Conservation (phyloP, 768 basidiomycete genomes). For the Boletus pseudopeckii region DNA sequence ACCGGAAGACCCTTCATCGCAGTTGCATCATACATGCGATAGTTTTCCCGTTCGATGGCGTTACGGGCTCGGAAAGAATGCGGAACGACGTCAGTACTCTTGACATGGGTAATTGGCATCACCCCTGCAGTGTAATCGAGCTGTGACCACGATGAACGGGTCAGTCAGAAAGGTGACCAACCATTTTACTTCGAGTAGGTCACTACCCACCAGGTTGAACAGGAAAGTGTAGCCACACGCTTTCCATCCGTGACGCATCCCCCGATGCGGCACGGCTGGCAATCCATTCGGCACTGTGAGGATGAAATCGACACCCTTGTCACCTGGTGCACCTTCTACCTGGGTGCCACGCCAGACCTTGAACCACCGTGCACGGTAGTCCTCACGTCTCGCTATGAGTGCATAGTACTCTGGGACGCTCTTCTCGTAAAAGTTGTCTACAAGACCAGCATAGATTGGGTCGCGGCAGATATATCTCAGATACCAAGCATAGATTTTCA, state of each 20-base stretch:
- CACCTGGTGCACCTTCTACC: constrained; percentile 24
- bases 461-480: constrained; percentile 51
- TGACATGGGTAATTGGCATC: constrained; percentile 43
- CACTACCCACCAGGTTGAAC: constrained; percentile 56
- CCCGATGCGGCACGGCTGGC: constrained; percentile 54
- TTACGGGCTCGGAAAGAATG: constrained; percentile 30
- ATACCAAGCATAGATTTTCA: constrained; percentile 48
- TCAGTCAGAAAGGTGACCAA: neutral
- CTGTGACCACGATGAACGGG: constrained; percentile 14
- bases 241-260: constrained; percentile 52
- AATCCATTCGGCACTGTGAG: constrained; percentile 60
- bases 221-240: constrained; percentile 63
- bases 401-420: constrained; percentile 48
- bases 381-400: constrained; percentile 44
- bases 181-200: neutral
- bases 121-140: constrained; percentile 45
- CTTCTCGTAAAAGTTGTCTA: constrained; percentile 49
- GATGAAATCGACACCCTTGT: constrained; percentile 57
- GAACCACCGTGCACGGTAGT: constrained; percentile 41
- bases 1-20: constrained; percentile 46
- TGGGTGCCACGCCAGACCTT: constrained; percentile 29
- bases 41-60: constrained; percentile 38
- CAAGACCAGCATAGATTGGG: constrained; percentile 49
- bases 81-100: constrained; percentile 32
- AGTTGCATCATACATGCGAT: constrained; percentile 38